A percentile compares a stretch with the other conserved stretches of the same genome.
These are phyloP conservation scores for Oenanthe sinensis DNA, from an alignment of 129 eudicot genomes.

Conservation along the genomic window DNA sequence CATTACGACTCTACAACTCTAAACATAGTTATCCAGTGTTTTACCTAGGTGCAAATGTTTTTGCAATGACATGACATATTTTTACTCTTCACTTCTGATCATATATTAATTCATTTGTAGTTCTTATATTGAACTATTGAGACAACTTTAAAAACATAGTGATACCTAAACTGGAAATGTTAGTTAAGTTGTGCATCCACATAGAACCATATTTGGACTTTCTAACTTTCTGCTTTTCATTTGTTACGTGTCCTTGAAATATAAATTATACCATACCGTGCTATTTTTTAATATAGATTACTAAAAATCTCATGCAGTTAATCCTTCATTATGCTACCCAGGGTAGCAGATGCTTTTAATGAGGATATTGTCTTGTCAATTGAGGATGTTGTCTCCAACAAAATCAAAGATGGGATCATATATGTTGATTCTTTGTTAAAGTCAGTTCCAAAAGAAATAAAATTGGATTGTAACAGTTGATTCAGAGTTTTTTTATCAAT, in stretches of 20 bases:
- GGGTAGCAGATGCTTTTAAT: constrained; percentile 67
- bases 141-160: not conserved
- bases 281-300: not conserved
- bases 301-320: constrained; percentile 15
- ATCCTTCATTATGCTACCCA: constrained; percentile 27
- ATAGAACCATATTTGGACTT: not conserved
- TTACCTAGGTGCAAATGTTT: not conserved
- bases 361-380: constrained; percentile 56
- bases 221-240: not conserved
- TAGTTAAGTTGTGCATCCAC: not conserved
- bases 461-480: too few species aligned
- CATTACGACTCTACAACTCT: not conserved
- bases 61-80: not conserved
- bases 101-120: not conserved
- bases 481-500: too few species aligned
- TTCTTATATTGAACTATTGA: not conserved
- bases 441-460: constrained; percentile 72
- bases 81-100: not conserved
- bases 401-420: constrained; percentile 42
- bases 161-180: not conserved
- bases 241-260: not conserved
- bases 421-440: constrained; percentile 50
- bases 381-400: constrained; percentile 63
- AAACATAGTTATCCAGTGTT: not conserved
- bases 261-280: not conserved